A percentile compares a stretch with the other conserved stretches of the same genome.
Conservation (phyloP, 805 yeast species). For the Barnettozyma populi region DNA sequence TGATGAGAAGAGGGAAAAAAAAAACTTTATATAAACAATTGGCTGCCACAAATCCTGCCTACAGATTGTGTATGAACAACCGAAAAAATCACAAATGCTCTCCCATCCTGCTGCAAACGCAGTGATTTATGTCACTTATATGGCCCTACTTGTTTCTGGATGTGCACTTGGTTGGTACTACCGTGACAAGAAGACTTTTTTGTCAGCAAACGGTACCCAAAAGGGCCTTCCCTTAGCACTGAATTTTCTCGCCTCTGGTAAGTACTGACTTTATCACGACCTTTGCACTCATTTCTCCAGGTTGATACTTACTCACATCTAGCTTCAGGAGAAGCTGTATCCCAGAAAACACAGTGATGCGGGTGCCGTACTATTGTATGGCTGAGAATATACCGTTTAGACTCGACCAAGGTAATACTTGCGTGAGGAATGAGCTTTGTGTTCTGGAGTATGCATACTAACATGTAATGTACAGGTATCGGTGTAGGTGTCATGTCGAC, state of each 20-base stretch:
- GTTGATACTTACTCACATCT: too few relatives aligned
- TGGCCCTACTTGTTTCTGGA: conserved; percentile 49
- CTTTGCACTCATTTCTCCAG: background rate
- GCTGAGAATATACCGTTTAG: conserved; percentile 73
- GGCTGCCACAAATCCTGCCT: too few relatives aligned
- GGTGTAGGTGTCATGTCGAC: conserved; percentile 88
- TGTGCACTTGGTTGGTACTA: conserved; percentile 54
- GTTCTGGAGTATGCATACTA: conserved; percentile 8
- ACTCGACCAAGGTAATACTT: conserved; percentile 81
- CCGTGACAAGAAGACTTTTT: conserved; percentile 48
- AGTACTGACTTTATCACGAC: conserved; percentile 36
- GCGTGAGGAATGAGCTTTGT: conserved; percentile 52
- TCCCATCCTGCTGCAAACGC: conserved; percentile 57
- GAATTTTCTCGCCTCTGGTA: conserved; percentile 88
- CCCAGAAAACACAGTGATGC: conserved; percentile 14
- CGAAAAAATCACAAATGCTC: conserved; percentile 20
- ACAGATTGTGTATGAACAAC: too few relatives aligned
- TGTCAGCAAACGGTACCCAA: conserved; percentile 78
- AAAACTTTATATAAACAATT: background rate
- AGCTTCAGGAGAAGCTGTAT: conserved; percentile 11
- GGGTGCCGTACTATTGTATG: conserved; percentile 18
- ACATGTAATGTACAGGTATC: conserved; percentile 54
- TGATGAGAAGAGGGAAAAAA: conserved; percentile 1
- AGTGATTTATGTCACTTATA: conserved; percentile 56
- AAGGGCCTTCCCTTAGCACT: conserved; percentile 75